Evolutionary conservation across 495 filamentous ascomycete species (phyloP), one percentile per base, ranked within the genome.

Genomic region (Penicillium lividum): DNA sequence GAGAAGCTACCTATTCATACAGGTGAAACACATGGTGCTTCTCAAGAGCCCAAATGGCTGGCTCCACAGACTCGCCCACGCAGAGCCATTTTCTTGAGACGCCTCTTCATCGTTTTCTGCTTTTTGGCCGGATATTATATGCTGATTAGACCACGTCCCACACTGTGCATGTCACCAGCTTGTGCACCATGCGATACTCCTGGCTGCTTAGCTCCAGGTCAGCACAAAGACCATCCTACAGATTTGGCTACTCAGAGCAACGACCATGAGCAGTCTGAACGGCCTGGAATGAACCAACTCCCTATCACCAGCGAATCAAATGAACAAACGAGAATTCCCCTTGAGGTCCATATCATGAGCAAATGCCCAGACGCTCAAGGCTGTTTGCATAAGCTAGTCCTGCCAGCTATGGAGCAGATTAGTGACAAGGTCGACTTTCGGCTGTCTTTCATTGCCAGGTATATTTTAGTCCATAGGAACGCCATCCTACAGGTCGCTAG

Each of bases 301-400:
- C 46, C 46, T 5, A 16, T 28, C 11, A 25, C 50, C 7, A 31
- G 31, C 22, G 5, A 16, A 5, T 5, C 25, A 15, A 34, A 43
- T 46, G 49, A 51, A 16, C 38, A 33, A 43, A 67, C 61, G 9
- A 82, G 77, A 51, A 86, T 97, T 10, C 87, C 92, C 4, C 77
- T 98, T 8, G 94, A 98, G 67, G 89, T 90, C 54, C 91, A 95
- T 67, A 89, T 96, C 59, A 97, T 96, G 88, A 89, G 87, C 73
- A 97, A 98, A 77, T 98, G 94, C 64, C 94, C 94, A 1, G 91
- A 95, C 70, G 89, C 90, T 3, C 81, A 75, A 70, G 86, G 88
- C 67, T 97, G 94, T 67, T 79, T 98, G 6, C 83, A 85, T 48
- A 77, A 93, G 53, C 68, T 98, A 56, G 82, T 98, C 13, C 75